These are phyloP conservation scores for Venturia oleaginea DNA, from an alignment of 2,329 filamentous ascomycete species.

Conservation along the genomic window DNA sequence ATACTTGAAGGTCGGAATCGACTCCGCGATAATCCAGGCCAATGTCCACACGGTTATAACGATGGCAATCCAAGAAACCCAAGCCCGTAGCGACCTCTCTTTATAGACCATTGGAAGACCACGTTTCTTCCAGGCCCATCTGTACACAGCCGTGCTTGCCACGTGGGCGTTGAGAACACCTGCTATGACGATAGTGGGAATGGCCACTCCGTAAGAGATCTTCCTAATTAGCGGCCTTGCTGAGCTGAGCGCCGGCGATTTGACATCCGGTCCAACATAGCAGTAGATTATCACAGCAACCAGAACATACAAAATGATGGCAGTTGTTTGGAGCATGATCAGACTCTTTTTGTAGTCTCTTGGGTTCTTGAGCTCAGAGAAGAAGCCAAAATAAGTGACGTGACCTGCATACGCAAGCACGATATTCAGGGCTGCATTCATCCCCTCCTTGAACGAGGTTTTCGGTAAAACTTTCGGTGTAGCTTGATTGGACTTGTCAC, in stretches of 20 bases:
- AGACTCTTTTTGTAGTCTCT: constrained; percentile 54
- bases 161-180: constrained; percentile 63
- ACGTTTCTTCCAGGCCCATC: constrained; percentile 50
- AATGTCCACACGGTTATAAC: constrained; percentile 48
- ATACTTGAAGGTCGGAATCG: constrained; percentile 60
- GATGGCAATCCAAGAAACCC: constrained; percentile 47
- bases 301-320: constrained; percentile 54
- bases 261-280: constrained; percentile 52
- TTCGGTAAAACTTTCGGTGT: not conserved
- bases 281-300: constrained; percentile 61
- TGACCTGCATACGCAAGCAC: constrained; percentile 61
- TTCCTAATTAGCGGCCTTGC: constrained; percentile 49
- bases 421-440: constrained; percentile 45
- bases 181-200: constrained; percentile 62
- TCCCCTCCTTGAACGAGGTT: not conserved
- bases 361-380: constrained; percentile 54
- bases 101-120: constrained; percentile 37
- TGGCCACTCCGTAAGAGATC: constrained; percentile 57
- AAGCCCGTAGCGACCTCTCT: constrained; percentile 1
- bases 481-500: constrained; percentile 32
- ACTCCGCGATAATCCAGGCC: constrained; percentile 59
- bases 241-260: constrained; percentile 58
- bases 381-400: constrained; percentile 60
- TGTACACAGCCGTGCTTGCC: constrained; percentile 56
- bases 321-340: constrained; percentile 48